A percentile compares a stretch with the other conserved stretches of the same genome.
phyloP scores from a whole-genome alignment of 768 basidiomycete genomes.

The Xerocomellus intermedius region DNA sequence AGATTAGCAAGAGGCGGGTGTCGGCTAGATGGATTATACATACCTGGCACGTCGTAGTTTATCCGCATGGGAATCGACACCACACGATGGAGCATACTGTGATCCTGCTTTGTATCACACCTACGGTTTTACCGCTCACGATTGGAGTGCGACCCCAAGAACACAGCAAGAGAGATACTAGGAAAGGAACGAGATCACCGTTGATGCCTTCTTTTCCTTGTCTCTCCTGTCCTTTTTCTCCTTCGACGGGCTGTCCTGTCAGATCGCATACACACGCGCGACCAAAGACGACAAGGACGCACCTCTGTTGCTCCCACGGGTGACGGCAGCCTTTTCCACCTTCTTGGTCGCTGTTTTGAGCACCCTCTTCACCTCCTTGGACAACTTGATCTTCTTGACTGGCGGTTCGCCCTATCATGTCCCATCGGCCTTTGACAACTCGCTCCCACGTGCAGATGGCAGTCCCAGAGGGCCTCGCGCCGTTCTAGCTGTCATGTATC shows the following conservation, averaged over 20 bases:
- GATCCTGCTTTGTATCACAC: too few relatives aligned
- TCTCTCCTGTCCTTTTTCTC: conserved; percentile 37
- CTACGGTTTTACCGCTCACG: too few relatives aligned
- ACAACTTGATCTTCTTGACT: conserved; percentile 70
- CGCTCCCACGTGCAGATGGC: too few relatives aligned
- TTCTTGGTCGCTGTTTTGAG: conserved; percentile 73
- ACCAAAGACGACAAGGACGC: conserved; percentile 18
- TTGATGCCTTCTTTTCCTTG: conserved; percentile 53
- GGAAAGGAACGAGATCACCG: not conserved
- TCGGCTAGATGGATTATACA: too few relatives aligned
- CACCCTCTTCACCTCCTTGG: conserved; percentile 86
- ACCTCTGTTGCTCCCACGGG: conserved; percentile 38
- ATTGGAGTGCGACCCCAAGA: too few relatives aligned
- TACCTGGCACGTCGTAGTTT: too few relatives aligned
- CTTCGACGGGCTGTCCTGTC: conserved; percentile 35
- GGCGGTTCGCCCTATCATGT: conserved; percentile 53
- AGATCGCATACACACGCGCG: conserved; percentile 1
- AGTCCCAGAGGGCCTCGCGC: too few relatives aligned
- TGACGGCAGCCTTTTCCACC: conserved; percentile 37
- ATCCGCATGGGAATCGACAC: not conserved
- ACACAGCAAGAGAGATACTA: not conserved
- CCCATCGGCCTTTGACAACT: too few relatives aligned
- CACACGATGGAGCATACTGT: too few relatives aligned
- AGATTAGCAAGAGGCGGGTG: too few relatives aligned
- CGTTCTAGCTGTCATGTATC: too few relatives aligned